phyloP scores from a whole-genome alignment of 2,329 filamentous ascomycete species.

The Neurospora crassa region DNA sequence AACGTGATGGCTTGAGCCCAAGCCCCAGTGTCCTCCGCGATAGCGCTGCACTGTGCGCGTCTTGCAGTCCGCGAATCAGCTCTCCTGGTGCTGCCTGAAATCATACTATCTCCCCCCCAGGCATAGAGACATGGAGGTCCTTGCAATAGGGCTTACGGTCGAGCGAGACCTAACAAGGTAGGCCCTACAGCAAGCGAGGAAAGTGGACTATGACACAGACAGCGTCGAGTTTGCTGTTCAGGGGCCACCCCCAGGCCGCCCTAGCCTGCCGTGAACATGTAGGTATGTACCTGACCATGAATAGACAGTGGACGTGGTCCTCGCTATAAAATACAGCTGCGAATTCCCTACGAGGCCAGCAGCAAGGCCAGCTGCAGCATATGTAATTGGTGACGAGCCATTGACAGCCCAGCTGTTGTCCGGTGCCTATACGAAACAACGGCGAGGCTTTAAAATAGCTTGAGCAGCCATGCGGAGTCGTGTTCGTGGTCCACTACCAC shows the following conservation, averaged over 20 bases:
- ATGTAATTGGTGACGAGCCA: neutral
- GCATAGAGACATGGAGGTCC: neutral
- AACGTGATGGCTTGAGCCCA: neutral
- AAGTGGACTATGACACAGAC: neutral
- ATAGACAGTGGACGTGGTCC: neutral
- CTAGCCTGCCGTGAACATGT: neutral
- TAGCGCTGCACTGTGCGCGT: neutral
- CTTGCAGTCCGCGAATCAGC: neutral
- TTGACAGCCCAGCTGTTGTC: neutral
- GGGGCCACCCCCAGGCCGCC: neutral
- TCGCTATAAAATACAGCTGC: neutral
- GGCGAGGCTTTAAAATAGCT: slow-evolving; percentile 6
- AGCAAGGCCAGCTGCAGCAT: neutral
- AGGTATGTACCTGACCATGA: neutral
- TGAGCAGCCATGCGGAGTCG: slow-evolving; percentile 5
- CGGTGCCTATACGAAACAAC: neutral
- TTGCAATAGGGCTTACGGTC: neutral
- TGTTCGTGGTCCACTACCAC: slow-evolving; percentile 2
- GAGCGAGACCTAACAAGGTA: neutral
- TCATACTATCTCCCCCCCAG: neutral
- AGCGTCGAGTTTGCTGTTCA: neutral
- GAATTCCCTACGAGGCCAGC: neutral
- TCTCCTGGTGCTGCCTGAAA: neutral
- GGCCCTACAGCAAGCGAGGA: neutral
- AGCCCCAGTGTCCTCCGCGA: neutral